Conservation (phyloP, 345 rosid species). For the Boechera stricta region DNA sequence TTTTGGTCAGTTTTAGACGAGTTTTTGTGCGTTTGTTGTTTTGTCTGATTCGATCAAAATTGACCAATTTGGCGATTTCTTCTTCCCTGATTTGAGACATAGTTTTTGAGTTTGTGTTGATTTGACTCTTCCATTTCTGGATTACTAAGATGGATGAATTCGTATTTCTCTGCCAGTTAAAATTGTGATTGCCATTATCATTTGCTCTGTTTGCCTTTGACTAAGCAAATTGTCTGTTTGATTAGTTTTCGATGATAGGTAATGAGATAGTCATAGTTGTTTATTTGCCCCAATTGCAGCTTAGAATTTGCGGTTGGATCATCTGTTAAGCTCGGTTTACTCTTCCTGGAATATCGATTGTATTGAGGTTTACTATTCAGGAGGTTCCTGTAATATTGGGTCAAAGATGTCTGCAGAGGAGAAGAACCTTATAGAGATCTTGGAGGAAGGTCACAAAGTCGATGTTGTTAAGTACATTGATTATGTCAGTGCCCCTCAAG, state of each 20-base stretch:
- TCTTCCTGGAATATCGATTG: constrained; percentile 1
- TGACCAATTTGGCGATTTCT: background rate
- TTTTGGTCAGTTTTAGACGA: background rate
- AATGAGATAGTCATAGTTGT: background rate
- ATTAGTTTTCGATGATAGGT: constrained; percentile 6
- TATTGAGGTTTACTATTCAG: background rate
- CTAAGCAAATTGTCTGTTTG: background rate
- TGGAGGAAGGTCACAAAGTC: constrained; percentile 63
- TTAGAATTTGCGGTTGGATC: constrained; percentile 3
- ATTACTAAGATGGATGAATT: constrained; percentile 10
- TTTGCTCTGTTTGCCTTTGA: background rate
- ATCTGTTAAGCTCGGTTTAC: background rate
- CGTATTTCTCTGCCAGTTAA: background rate
- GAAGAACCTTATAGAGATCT: constrained; percentile 62
- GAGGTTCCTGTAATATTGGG: constrained; percentile 1
- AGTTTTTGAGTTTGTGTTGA: constrained; percentile 5
- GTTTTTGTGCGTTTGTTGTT: constrained; percentile 9
- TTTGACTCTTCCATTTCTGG: constrained; percentile 26
- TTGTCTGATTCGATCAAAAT: constrained; percentile 16
- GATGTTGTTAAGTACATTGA: constrained; percentile 65
- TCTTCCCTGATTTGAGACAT: constrained; percentile 4
- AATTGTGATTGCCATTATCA: constrained; percentile 13
- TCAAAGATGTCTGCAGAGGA: constrained; percentile 58
- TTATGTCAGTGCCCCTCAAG: constrained; percentile 68
- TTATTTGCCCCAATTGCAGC: constrained; percentile 22